Conservation (phyloP, 2,329 filamentous ascomycete genomes). For the Phyllosticta citribraziliensis region DNA sequence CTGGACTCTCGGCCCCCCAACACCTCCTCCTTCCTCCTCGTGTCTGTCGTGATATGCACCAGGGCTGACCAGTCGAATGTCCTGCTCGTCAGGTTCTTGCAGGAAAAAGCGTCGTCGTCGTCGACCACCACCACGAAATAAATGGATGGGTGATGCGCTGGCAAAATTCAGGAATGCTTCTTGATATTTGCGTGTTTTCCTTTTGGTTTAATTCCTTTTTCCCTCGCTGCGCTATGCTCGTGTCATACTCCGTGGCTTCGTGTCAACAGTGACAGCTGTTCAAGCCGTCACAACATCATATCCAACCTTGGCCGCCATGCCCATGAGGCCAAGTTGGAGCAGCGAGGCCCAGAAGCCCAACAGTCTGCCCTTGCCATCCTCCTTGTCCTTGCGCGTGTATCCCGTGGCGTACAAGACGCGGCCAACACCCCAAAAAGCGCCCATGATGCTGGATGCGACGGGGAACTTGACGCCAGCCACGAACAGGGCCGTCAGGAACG, state of each 20-base stretch:
- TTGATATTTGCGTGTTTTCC: neutral
- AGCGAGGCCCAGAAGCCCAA: neutral
- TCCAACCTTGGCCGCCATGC: conserved; percentile 4
- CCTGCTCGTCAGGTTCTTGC: neutral
- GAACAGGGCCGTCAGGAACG: conserved; percentile 42
- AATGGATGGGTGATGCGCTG: neutral
- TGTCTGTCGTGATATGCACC: neutral
- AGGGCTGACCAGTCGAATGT: neutral
- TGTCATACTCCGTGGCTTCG: neutral
- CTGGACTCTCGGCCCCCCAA: neutral
- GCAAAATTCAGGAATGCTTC: neutral
- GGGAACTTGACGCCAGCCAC: conserved; percentile 48
- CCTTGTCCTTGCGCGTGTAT: conserved; percentile 31
- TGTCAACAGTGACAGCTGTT: neutral
- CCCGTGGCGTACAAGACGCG: conserved; percentile 40
- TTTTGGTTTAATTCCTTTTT: neutral
- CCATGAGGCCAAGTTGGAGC: neutral
- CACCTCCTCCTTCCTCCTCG: neutral
- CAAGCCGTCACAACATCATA: neutral
- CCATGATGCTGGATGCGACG: conserved; percentile 34
- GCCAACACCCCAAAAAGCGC: conserved; percentile 41
- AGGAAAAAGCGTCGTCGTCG: neutral
- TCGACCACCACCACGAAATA: neutral
- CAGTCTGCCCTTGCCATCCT: conserved; percentile 35
- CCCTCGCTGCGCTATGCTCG: neutral